phyloP scores from a whole-genome alignment of 2,329 filamentous ascomycete species.

The Dendryphion nanum region DNA sequence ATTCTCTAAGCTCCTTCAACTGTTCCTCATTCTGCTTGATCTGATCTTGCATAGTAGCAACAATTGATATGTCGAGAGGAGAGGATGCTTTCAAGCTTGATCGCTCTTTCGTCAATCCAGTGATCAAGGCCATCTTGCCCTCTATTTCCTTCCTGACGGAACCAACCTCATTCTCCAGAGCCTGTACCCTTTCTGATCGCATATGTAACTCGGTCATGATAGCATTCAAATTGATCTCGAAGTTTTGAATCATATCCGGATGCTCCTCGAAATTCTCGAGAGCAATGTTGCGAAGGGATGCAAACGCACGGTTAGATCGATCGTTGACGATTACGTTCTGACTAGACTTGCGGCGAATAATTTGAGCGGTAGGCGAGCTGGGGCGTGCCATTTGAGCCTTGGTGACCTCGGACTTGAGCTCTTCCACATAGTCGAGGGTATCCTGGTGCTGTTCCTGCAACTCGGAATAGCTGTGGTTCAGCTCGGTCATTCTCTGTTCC shows the following conservation, averaged over 20 bases:
- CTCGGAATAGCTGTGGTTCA: conserved; percentile 77
- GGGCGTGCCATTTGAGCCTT: conserved; percentile 67
- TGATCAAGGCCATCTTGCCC: conserved; percentile 92
- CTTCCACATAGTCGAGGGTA: conserved; percentile 81
- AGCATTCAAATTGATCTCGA: conserved; percentile 86
- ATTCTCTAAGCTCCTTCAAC: conserved; percentile 69
- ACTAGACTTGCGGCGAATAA: conserved; percentile 90
- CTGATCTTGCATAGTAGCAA: conserved; percentile 83
- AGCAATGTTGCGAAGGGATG: conserved; percentile 84
- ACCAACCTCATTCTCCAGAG: conserved; percentile 80
- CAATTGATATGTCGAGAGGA: conserved; percentile 86
- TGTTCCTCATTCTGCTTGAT: conserved; percentile 81
- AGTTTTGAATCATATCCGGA: conserved; percentile 85
- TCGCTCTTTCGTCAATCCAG: conserved; percentile 86
- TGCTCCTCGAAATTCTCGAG: conserved; percentile 78
- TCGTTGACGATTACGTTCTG: conserved; percentile 86
- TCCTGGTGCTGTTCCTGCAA: conserved; percentile 80
- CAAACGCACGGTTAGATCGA: conserved; percentile 86
- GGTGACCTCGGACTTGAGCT: conserved; percentile 82
- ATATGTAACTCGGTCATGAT: conserved; percentile 89
- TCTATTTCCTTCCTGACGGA: conserved; percentile 95
- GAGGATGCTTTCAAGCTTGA: conserved; percentile 79
- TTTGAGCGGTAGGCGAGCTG: conserved; percentile 65
- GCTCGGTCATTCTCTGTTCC: conserved; percentile 68
- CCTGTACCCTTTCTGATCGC: conserved; percentile 84